These are phyloP conservation scores for Saprolegnia parasitica DNA, from an alignment of 352 stramenopile species.

Conservation along the genomic window DNA sequence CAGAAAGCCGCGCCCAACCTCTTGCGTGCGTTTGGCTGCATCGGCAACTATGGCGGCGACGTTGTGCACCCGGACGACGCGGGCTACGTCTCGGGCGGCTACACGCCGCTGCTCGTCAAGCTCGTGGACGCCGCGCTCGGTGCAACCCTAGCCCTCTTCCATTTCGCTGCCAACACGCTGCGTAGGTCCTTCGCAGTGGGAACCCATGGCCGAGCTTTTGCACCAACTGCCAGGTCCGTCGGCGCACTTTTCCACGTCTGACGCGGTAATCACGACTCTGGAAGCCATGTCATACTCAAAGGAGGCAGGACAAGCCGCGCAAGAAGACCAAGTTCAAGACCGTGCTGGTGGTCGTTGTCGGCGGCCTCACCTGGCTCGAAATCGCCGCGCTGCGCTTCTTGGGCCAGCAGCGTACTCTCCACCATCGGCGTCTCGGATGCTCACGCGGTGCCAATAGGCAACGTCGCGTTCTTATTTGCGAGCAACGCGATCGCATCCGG, in stretches of 20 bases:
- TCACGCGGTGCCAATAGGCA: background rate
- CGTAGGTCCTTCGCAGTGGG: constrained; percentile 8
- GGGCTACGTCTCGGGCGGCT: constrained; percentile 21
- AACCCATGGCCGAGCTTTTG: constrained; percentile 8
- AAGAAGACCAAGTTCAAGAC: constrained; percentile 20
- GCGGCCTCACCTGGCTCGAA: constrained; percentile 6
- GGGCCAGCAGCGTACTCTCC: background rate
- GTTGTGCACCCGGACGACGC: constrained; percentile 16
- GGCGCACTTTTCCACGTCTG: constrained; percentile 4
- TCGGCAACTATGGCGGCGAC: constrained; percentile 20
- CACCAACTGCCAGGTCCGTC: constrained; percentile 23
- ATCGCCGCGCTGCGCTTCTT: constrained; percentile 24
- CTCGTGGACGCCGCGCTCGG: constrained; percentile 20
- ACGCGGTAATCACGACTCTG: background rate
- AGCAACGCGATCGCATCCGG: constrained; percentile 20
- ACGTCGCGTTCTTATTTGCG: constrained; percentile 22
- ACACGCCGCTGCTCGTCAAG: constrained; percentile 13
- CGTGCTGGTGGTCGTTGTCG: constrained; percentile 22
- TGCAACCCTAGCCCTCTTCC: background rate
- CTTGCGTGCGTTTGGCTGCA: background rate
- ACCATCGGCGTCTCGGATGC: background rate
- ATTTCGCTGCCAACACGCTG: background rate
- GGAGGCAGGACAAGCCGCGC: background rate
- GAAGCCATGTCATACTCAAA: background rate
- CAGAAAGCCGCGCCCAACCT: background rate